Percentiles rank a stretch among this genome's conserved stretches.
phyloP scores from a whole-genome alignment of 768 basidiomycete genomes.

The Suillus weaverae region DNA sequence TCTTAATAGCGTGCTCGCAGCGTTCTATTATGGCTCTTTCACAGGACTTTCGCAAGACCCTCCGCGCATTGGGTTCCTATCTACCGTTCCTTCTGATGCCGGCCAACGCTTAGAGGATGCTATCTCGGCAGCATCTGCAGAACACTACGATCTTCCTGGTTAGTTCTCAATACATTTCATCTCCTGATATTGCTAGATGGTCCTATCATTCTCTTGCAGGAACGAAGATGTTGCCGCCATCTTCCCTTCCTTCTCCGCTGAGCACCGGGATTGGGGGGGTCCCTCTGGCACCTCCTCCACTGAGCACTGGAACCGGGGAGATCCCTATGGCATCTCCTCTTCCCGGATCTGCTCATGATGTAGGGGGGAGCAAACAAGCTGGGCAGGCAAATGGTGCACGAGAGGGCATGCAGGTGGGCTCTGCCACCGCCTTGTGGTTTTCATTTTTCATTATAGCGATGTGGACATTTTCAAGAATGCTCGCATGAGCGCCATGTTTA shows the following conservation, averaged over 20 bases:
- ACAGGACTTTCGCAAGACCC: conserved; percentile 65
- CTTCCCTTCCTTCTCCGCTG: conserved; percentile 23
- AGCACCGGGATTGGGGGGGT: conserved; percentile 30
- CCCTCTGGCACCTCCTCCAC: conserved; percentile 26
- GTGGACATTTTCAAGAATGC: conserved; percentile 21
- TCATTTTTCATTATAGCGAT: conserved; percentile 14
- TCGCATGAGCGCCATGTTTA: conserved; percentile 8
- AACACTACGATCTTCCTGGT: conserved; percentile 31
- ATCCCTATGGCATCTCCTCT: conserved; percentile 27
- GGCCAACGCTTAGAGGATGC: conserved; percentile 37
- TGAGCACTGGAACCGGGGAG: conserved; percentile 26
- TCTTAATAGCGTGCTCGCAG: conserved; percentile 52
- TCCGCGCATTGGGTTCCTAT: conserved; percentile 69
- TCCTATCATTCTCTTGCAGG: conserved; percentile 28
- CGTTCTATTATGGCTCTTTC: conserved; percentile 75
- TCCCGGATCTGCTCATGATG: background rate
- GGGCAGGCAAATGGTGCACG: conserved; percentile 19
- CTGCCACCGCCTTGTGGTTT: conserved; percentile 18
- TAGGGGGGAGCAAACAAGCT: background rate
- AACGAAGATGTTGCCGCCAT: conserved; percentile 42
- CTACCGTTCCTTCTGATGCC: conserved; percentile 64
- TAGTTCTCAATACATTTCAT: conserved; percentile 7
- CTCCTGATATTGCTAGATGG: background rate
- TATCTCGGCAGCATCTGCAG: conserved; percentile 35
- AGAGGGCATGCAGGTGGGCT: conserved; percentile 9